Percentiles rank a stretch among this genome's conserved stretches.
phyloP scores from a whole-genome alignment of 768 basidiomycete species.

The Termitomyces sp. region DNA sequence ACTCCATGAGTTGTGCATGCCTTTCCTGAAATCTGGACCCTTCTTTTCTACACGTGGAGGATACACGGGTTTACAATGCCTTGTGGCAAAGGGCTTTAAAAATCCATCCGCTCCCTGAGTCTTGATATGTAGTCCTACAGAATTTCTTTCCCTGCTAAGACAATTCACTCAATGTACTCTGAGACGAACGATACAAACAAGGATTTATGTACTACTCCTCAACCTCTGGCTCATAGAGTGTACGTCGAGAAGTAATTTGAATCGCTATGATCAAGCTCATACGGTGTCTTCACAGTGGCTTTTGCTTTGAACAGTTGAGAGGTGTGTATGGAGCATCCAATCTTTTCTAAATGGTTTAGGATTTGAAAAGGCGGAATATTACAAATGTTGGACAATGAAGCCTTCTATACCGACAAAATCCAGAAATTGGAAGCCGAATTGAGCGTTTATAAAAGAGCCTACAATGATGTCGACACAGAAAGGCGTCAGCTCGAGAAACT shows the following conservation, averaged over 20 bases:
- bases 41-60: not conserved
- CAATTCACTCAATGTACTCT: slow-evolving; percentile 10
- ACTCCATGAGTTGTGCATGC: not conserved
- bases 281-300: slow-evolving; percentile 10
- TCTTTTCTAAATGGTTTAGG: not conserved
- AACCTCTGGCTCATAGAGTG: slow-evolving; percentile 13
- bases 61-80: not conserved
- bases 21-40: not conserved
- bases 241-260: slow-evolving; percentile 1
- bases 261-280: not conserved
- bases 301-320: slow-evolving; percentile 31
- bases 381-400: slow-evolving; percentile 27
- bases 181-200: slow-evolving; percentile 11
- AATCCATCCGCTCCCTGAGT: not conserved
- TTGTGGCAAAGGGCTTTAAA: not conserved
- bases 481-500: slow-evolving; percentile 24
- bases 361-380: slow-evolving; percentile 32
- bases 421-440: slow-evolving; percentile 34
- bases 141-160: not conserved
- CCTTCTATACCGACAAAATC: slow-evolving; percentile 22
- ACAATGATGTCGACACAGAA: slow-evolving; percentile 30
- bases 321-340: slow-evolving; percentile 16
- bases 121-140: not conserved
- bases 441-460: slow-evolving; percentile 36
- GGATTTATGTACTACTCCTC: slow-evolving; percentile 4